These are phyloP conservation scores for Simplicillium sp. DNA, from an alignment of 2,329 filamentous ascomycete species.

Conservation along the genomic window DNA sequence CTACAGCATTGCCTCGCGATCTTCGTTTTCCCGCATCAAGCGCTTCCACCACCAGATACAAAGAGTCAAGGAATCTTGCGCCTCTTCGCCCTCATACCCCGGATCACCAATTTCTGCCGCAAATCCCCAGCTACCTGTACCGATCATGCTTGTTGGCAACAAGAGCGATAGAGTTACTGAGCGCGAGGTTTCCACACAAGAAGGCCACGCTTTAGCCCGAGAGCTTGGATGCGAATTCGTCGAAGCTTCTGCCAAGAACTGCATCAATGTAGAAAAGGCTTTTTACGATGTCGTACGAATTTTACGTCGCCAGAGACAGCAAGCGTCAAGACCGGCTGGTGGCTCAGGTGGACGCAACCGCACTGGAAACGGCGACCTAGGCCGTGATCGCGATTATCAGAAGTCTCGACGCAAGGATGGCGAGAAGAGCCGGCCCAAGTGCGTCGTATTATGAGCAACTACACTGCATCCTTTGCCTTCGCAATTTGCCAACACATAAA, in stretches of 20 bases:
- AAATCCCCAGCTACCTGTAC: conserved; percentile 59
- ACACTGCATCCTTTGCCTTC: background rate
- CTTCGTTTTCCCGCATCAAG: conserved; percentile 90
- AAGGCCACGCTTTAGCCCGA: conserved; percentile 83
- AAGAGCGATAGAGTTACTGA: conserved; percentile 96
- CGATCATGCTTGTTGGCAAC: conserved; percentile 97
- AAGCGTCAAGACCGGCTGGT: conserved; percentile 29
- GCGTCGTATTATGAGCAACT: conserved; percentile 27
- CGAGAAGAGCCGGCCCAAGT: conserved; percentile 26
- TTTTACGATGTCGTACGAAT: conserved; percentile 96
- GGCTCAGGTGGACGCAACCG: conserved; percentile 26
- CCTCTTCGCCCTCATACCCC: conserved; percentile 66
- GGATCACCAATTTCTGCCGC: conserved; percentile 60
- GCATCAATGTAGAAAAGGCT: conserved; percentile 95
- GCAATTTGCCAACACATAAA: background rate
- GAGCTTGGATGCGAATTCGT: conserved; percentile 94
- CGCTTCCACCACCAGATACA: conserved; percentile 96
- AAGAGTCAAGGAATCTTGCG: conserved; percentile 85
- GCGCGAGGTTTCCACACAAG: conserved; percentile 91
- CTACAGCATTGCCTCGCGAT: conserved; percentile 95
- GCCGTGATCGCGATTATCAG: conserved; percentile 19
- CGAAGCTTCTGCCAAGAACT: conserved; percentile 94
- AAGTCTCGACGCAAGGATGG: conserved; percentile 23
- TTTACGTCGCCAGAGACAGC: conserved; percentile 72
- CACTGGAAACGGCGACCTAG: conserved; percentile 25